Base-by-base conservation (phyloP, 164 flowering plant genomes). In the Liriodendron chinense region DNA sequence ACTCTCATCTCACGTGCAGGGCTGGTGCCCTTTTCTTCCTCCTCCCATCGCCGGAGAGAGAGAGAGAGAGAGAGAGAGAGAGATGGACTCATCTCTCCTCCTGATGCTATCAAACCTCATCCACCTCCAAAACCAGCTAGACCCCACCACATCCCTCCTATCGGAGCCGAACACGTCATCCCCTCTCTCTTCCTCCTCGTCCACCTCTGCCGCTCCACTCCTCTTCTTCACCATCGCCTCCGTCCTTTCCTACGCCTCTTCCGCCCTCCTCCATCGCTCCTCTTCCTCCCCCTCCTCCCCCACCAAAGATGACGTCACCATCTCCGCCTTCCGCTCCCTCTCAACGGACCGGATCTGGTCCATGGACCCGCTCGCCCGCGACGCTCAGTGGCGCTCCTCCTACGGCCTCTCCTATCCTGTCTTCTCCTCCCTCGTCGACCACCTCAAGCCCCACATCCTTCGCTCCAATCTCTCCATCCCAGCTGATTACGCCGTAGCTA, bases 351-450 rank as follows among this genome's bases (percentile, higher is more conserved):
- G 82, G 85, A 91, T 92, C 76, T 92, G 98, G 98, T 84, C 92
- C 72, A 84, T 94, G 81, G 96, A 91, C 47, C 85, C 98, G 21
- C 89, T 90, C 4, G 80, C 85, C 57, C 96, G 97, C 23, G 98
- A 94, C 75, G 85, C 96, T 48, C 96, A 89, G 56, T 94, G 97
- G 98, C 86, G 98, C 1, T 81, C 94, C 66, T 82, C 89, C 14
- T 95, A 93, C 84, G 98, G 98, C 21, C 85, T 95, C 50, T 95
- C 98, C 43, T 89, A 95, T 80, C 93, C 97, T 0, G 96, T 93
- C 25, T 95, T 95, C 87, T 88, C 94, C 79, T 88, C 90, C 57
- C 90, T 95, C 28, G 92, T 95, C 8, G 97, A 93, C 1, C 92
- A 90, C 76, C 94, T 95, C 66, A 88, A 88, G 65, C 97, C 99